These are phyloP conservation scores for Starmerella davenportii DNA, from an alignment of 805 yeast species.

Conservation along the genomic window DNA sequence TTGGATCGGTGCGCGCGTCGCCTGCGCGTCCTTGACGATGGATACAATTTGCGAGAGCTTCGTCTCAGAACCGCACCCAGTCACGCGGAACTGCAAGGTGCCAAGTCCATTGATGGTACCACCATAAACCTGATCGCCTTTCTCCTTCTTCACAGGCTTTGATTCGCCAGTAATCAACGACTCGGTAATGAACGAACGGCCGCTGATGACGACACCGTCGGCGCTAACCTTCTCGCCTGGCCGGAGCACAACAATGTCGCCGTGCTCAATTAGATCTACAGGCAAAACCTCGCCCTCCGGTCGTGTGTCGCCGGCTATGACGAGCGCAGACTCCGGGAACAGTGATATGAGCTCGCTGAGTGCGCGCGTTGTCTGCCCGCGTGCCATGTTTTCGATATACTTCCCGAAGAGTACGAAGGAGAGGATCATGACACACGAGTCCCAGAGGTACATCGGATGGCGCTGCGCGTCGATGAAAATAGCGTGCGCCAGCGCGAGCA, in stretches of 20 bases:
- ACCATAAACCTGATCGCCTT: conserved; percentile 55
- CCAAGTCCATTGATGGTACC: conserved; percentile 82
- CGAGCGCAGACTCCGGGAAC: conserved; percentile 60
- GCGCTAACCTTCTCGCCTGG: conserved; percentile 87
- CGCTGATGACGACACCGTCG: conserved; percentile 66
- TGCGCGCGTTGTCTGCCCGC: conserved; percentile 84
- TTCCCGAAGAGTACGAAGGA: conserved; percentile 78
- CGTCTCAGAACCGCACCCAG: conserved; percentile 63
- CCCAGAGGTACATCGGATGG: conserved; percentile 36
- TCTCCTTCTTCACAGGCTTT: conserved; percentile 44
- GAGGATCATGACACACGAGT: conserved; percentile 70
- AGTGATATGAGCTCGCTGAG: conserved; percentile 62
- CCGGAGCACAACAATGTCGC: conserved; percentile 57
- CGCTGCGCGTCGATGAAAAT: conserved; percentile 21
- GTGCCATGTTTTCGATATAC: conserved; percentile 77
- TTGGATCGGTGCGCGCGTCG: conserved; percentile 79
- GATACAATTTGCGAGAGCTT: conserved; percentile 73
- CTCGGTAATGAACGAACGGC: conserved; percentile 74
- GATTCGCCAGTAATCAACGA: conserved; percentile 87
- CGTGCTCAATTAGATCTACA: conserved; percentile 57
- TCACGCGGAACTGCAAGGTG: conserved; percentile 47
- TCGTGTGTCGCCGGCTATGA: conserved; percentile 17
- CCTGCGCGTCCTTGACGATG: conserved; percentile 77
- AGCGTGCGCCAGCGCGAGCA: conserved; percentile 37
- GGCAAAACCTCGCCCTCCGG: conserved; percentile 29